phyloP scores from a whole-genome alignment of 2,329 filamentous ascomycete species.

The Botrytis fabae region DNA sequence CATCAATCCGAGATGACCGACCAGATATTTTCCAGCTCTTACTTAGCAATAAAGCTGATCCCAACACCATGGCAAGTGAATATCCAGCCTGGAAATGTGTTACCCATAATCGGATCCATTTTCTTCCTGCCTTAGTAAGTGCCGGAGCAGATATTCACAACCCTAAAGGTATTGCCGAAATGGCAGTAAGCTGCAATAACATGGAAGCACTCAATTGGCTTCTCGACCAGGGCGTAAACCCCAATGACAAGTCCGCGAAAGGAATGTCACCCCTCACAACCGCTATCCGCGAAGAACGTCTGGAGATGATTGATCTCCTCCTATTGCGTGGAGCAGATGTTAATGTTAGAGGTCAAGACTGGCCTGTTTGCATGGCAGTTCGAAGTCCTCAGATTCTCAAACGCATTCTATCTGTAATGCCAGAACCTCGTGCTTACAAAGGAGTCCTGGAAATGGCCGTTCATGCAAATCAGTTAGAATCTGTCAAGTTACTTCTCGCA shows the following conservation, averaged over 20 bases:
- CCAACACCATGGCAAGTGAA: conserved; percentile 58
- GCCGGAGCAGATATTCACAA: conserved; percentile 60
- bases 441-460: conserved; percentile 69
- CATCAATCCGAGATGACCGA: conserved; percentile 66
- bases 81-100: conserved; percentile 69
- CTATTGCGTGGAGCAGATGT: conserved; percentile 61
- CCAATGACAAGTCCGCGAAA: conserved; percentile 58
- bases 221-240: conserved; percentile 58
- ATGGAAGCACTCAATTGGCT: conserved; percentile 61
- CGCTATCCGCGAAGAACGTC: conserved; percentile 60
- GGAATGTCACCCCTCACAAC: conserved; percentile 65
- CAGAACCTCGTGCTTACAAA: conserved; percentile 62
- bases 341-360: conserved; percentile 64
- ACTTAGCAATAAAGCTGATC: conserved; percentile 52
- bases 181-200: conserved; percentile 62
- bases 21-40: conserved; percentile 62
- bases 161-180: conserved; percentile 66
- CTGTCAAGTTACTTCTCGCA: conserved; percentile 54
- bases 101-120: conserved; percentile 62
- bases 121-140: conserved; percentile 58
- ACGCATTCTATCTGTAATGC: conserved; percentile 56
- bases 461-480: conserved; percentile 64
- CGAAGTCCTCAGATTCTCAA: conserved; percentile 59
- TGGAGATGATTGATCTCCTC: conserved; percentile 60
- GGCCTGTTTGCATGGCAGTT: conserved; percentile 70